Evolutionary conservation across 805 yeast genomes (phyloP), one percentile per base, ranked within the genome.

Genomic region (Kazachstania psychrophila): DNA sequence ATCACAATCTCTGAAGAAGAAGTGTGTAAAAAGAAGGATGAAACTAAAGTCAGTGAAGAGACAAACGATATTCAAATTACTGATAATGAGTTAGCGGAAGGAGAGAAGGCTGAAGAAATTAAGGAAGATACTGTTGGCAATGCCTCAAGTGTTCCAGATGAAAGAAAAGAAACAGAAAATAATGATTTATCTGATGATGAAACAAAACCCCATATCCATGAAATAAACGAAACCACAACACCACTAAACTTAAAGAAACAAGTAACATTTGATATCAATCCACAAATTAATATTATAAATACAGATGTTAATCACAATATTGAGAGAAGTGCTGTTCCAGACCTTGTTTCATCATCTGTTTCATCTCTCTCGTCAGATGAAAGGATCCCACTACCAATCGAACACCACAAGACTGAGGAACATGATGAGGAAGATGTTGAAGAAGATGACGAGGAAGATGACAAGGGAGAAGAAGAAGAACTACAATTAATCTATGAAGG

Each of bases 401-500:
- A n/a, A n/a, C n/a, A n/a, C n/a, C n/a, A n/a, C n/a, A n/a, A n/a
- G n/a, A n/a, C n/a, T n/a, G n/a, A n/a, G n/a, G n/a, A n/a, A n/a
- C n/a, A n/a, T n/a, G n/a, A n/a, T n/a, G 39, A 39, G 3, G 44
- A 34, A 16, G 44, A 44, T 14, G 37, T 28, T 2, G 47, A 42
- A 22, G 47, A 43, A 19, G 46, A 43, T 13, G 47, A 38, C 15
- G 38, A 36, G 26, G 44, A 31, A 6, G 19, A 14, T 2, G 47
- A 38, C 15, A 36, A 36, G 26, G 44, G 30, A 6, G 19, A 14
- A 1, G 20, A 14, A 4, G 30, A 29, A 18, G 16, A 18, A 4
- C 13, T 6, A 14, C 58, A 52, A 16, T 38, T 43, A 1, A 42
- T 64, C 0, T 75, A 67, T 47, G 79, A 77, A 54, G 94, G 94